These are phyloP conservation scores for Amanita rimosa DNA, from an alignment of 768 basidiomycete genomes.

Conservation along the genomic window DNA sequence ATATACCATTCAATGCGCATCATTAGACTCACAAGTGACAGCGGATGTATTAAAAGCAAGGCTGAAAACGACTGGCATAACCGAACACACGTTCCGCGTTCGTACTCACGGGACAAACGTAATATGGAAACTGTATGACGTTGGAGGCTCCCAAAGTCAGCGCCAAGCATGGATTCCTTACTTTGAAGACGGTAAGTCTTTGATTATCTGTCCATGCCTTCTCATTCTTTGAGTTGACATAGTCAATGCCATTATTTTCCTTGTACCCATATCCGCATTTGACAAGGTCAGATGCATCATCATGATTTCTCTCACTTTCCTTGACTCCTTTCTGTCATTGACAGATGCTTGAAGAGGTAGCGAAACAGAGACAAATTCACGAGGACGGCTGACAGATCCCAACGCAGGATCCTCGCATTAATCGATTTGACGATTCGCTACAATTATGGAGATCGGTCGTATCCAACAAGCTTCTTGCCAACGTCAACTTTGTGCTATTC, in stretches of 20 bases:
- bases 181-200: constrained; percentile 63
- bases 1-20: constrained; percentile 6
- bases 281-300: constrained; percentile 42
- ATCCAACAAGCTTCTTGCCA: constrained; percentile 59
- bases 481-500: constrained; percentile 74
- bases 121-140: constrained; percentile 80
- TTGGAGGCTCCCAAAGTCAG: constrained; percentile 73
- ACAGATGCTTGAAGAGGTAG: constrained; percentile 59
- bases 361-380: neutral
- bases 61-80: constrained; percentile 72
- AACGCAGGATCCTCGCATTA: constrained; percentile 55
- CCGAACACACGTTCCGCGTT: constrained; percentile 70
- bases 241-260: constrained; percentile 85
- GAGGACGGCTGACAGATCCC: neutral
- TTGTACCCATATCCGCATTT: constrained; percentile 81
- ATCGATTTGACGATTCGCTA: constrained; percentile 73
- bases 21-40: constrained; percentile 13
- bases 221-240: constrained; percentile 8
- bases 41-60: constrained; percentile 75
- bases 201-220: neutral
- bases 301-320: constrained; percentile 5
- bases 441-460: constrained; percentile 63
- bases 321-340: neutral
- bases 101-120: constrained; percentile 39
- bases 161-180: constrained; percentile 85